These are phyloP conservation scores for Oxalis stricta DNA, from an alignment of 441 rosid species.

Conservation along the genomic window DNA sequence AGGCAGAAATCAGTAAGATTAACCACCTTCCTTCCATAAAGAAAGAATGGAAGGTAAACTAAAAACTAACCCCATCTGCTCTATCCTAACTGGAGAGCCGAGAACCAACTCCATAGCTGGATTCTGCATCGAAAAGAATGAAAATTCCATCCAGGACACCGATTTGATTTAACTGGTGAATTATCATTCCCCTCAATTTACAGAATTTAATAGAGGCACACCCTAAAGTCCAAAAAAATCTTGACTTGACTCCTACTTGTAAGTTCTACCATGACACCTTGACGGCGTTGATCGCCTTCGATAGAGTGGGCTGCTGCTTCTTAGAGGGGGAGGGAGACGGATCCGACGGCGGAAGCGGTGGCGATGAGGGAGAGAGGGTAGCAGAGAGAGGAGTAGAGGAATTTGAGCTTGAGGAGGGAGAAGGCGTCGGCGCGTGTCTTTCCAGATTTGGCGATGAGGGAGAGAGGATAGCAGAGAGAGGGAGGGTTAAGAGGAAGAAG, in stretches of 20 bases:
- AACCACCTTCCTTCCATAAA: constrained; percentile 23
- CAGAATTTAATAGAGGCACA: constrained; percentile 55
- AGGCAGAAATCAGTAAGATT: constrained; percentile 17
- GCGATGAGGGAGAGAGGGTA: no score
- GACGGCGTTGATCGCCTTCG: no score
- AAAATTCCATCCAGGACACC: constrained; percentile 27
- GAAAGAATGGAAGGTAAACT: constrained; percentile 34
- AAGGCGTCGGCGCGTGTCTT: no score
- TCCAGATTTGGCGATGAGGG: no score
- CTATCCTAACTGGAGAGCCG: constrained; percentile 40
- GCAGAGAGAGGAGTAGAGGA: no score
- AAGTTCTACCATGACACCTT: no score
- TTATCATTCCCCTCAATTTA: constrained; percentile 46
- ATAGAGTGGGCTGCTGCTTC: no score
- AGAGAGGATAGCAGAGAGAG: no score
- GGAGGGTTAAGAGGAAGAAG: no score
- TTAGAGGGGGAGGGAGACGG: no score
- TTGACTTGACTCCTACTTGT: constrained; percentile 19
- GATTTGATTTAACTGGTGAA: constrained; percentile 27
- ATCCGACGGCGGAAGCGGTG: no score
- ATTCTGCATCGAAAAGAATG: constrained; percentile 37
- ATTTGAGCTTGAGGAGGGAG: no score
- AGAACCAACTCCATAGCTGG: constrained; percentile 55
- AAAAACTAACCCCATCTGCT: constrained; percentile 48
- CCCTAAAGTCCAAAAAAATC: constrained; percentile 20